These are phyloP conservation scores for Calophaca sinica DNA, from an alignment of 306 rosid species.

Conservation along the genomic window DNA sequence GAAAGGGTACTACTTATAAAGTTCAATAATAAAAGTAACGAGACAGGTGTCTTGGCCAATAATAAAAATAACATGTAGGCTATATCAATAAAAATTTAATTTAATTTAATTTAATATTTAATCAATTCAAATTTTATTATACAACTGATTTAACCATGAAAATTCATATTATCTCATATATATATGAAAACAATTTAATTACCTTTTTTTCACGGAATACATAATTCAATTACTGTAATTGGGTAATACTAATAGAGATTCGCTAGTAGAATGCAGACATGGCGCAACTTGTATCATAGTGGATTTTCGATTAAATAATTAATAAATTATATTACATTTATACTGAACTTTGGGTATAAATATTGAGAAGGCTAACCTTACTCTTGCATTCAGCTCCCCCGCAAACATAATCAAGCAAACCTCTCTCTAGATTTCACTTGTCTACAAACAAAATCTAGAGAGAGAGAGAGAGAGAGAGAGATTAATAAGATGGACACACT, in stretches of 20 bases:
- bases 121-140: too few relatives aligned
- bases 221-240: too few relatives aligned
- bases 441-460: not conserved
- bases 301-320: conserved; percentile 38
- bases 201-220: too few relatives aligned
- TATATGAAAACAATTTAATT: too few relatives aligned
- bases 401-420: conserved; percentile 2
- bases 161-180: too few relatives aligned
- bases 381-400: conserved; percentile 25
- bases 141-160: too few relatives aligned
- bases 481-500: not conserved
- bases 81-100: too few relatives aligned
- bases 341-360: conserved; percentile 35
- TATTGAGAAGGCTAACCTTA: conserved; percentile 26
- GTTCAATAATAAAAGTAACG: too few relatives aligned
- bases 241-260: conserved; percentile 8
- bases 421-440: not conserved
- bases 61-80: too few relatives aligned
- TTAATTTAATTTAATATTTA: too few relatives aligned
- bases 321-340: not conserved
- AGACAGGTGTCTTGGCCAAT: too few relatives aligned
- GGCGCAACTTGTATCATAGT: conserved; percentile 29
- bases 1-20: too few relatives aligned
- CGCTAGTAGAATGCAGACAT: not conserved
- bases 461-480: conserved; percentile 2